Evolutionary conservation across 2,329 filamentous ascomycete genomes (phyloP), one percentile per base, ranked within the genome.

Genomic region (Aspergillus quadricinctus): DNA sequence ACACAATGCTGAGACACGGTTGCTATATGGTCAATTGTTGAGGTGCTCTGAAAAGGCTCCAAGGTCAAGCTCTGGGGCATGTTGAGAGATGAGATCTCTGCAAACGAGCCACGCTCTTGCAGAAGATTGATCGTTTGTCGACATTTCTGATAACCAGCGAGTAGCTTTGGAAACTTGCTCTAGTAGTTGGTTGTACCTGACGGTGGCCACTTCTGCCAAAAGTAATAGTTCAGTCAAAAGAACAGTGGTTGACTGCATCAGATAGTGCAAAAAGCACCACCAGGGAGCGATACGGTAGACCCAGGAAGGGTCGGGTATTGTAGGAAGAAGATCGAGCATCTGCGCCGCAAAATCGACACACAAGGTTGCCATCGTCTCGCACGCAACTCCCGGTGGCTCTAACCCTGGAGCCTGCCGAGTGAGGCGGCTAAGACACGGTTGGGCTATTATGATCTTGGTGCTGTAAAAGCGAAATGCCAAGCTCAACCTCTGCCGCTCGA

Each of bases 391-490:
- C 14, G 63, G 61, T 14, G 66, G 61, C n/a, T 54, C 45, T 63
- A 67, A 52, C 21, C 64, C 57, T 9, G 65, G 57, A 21, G 69
- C 56, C 28, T 69, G 67, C 37, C 67, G 68, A 23, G 71, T 68
- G 19, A 72, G 59, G 17, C 70, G 71, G 54, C 72, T 75, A 14
- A 78, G 70, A 55, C 74, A 78, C 28, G 76, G 77, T 46, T 77
- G 75, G 46, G 74, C 66, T 27, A 77, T 72, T 11, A 76, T 67
- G 49, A 76, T 69, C 52, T 73, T 75, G n/a, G 72, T 70, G 52
- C 75, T 75, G 55, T 76, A 76, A 61, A 73, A 78, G 52, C 66
- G 66, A 58, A 78, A 75, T 4, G 69, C 75, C 9, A 78, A 64
- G 55, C 65, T 64, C 29, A 70, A 57, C 25, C 75, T 68, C 50